These are phyloP conservation scores for California macrophylla DNA, from an alignment of 441 rosid genomes.

Conservation along the genomic window DNA sequence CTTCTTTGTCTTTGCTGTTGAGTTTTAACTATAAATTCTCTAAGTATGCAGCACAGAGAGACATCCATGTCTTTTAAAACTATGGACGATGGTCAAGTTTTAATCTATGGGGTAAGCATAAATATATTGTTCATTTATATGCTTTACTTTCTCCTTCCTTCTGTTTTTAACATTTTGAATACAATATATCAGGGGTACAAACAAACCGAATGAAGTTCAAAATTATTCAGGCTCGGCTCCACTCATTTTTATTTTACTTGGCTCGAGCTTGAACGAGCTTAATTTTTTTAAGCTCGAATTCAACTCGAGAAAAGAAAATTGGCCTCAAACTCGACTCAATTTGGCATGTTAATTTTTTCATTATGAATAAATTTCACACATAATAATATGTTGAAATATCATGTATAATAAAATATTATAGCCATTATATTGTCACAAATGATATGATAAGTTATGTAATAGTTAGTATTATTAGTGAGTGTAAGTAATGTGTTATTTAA, in stretches of 20 bases:
- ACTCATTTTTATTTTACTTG: background rate
- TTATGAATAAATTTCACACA: background rate
- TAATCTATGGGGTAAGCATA: conserved; percentile 62
- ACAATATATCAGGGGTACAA: background rate
- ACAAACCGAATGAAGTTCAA: background rate
- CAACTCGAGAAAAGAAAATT: background rate
- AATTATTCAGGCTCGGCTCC: background rate
- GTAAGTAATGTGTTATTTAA: too few species aligned
- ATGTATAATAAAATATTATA: background rate
- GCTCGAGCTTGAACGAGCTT: background rate
- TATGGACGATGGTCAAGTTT: conserved; percentile 95
- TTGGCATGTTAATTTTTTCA: background rate
- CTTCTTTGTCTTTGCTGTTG: conserved; percentile 2
- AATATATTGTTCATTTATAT: background rate
- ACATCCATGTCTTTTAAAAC: conserved; percentile 94
- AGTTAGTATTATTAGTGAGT: background rate
- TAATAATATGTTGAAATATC: background rate
- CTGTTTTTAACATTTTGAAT: background rate
- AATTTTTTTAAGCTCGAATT: background rate
- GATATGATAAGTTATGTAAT: background rate
- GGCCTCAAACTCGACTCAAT: background rate
- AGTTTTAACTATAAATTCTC: conserved; percentile 13
- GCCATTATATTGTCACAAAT: too few species aligned
- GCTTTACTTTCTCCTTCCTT: background rate
- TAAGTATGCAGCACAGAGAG: conserved; percentile 68